phyloP scores from a whole-genome alignment of 2,329 filamentous ascomycete genomes.

The Hortaea werneckii region DNA sequence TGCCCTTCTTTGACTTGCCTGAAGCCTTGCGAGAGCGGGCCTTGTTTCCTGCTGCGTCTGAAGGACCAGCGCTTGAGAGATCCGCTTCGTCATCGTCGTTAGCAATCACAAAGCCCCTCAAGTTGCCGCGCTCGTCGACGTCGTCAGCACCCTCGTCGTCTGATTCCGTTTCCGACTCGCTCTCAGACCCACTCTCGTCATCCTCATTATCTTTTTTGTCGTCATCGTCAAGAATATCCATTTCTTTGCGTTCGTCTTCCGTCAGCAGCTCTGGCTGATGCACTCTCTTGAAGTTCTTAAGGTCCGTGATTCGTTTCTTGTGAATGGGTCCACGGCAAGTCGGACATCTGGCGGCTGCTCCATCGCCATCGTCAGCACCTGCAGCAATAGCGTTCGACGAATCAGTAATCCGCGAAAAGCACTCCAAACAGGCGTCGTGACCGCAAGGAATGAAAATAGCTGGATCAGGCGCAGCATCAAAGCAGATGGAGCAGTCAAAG shows the following conservation, averaged over 20 bases:
- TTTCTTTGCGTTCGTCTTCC: slow-evolving; percentile 19
- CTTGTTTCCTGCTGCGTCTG: slow-evolving; percentile 57
- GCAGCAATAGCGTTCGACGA: slow-evolving; percentile 47
- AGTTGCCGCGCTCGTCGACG: slow-evolving; percentile 23
- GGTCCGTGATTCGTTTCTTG: slow-evolving; percentile 61
- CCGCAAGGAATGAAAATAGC: slow-evolving; percentile 75
- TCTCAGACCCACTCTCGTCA: slow-evolving; percentile 32
- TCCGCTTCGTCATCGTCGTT: slow-evolving; percentile 28
- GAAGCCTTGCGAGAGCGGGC: slow-evolving; percentile 6
- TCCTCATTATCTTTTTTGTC: slow-evolving; percentile 31
- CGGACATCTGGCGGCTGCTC: slow-evolving; percentile 54
- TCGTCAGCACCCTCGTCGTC: slow-evolving; percentile 30
- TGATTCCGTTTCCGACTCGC: slow-evolving; percentile 47
- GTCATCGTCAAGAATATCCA: slow-evolving; percentile 22
- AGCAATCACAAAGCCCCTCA: slow-evolving; percentile 48
- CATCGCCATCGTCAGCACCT: slow-evolving; percentile 43
- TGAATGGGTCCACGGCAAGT: slow-evolving; percentile 62
- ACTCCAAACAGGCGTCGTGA: slow-evolving; percentile 68
- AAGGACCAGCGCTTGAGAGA: slow-evolving; percentile 33
- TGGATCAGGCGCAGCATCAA: slow-evolving; percentile 64
- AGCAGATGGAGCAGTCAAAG: slow-evolving; percentile 76
- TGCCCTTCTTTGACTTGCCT: slow-evolving; percentile 14
- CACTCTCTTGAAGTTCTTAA: slow-evolving; percentile 61
- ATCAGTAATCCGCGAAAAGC: slow-evolving; percentile 60
- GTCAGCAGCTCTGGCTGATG: slow-evolving; percentile 50